phyloP scores from a whole-genome alignment of 2,329 filamentous ascomycete species.

The Emmonsiellopsis sp. region DNA sequence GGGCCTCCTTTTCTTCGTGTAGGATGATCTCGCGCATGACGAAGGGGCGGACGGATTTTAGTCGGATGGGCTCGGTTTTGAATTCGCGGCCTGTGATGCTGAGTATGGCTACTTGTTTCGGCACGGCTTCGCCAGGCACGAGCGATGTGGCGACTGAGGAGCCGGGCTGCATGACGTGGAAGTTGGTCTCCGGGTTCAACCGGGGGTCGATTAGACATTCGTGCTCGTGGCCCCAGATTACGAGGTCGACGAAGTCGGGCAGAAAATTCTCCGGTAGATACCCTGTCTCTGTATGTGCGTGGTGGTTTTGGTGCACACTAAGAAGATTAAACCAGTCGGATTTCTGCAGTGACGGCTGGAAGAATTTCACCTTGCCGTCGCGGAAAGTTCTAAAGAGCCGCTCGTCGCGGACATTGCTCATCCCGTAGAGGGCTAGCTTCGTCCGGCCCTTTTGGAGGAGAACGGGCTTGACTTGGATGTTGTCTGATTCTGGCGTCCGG shows the following conservation, averaged over 20 bases:
- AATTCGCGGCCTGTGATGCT: constrained; percentile 78
- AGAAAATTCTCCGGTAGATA: constrained; percentile 91
- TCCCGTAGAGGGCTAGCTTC: constrained; percentile 83
- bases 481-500: constrained; percentile 81
- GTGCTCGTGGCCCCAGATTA: constrained; percentile 97
- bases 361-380: constrained; percentile 91
- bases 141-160: constrained; percentile 93
- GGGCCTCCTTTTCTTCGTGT: constrained; percentile 64
- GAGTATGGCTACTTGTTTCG: constrained; percentile 83
- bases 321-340: constrained; percentile 94
- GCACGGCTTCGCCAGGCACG: constrained; percentile 76
- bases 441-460: constrained; percentile 87
- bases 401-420: constrained; percentile 95
- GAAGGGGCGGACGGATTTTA: constrained; percentile 87
- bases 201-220: constrained; percentile 84
- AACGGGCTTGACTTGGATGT: constrained; percentile 84
- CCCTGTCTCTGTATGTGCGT: constrained; percentile 82
- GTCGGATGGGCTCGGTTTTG: constrained; percentile 64
- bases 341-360: constrained; percentile 67
- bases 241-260: constrained; percentile 79
- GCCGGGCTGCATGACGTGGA: constrained; percentile 94
- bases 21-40: constrained; percentile 75
- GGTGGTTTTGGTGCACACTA: constrained; percentile 91
- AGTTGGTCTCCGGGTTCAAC: constrained; percentile 76
- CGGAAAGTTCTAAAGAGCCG: constrained; percentile 87